phyloP scores from a whole-genome alignment of 2,329 filamentous ascomycete species.

The Aureobasidium sp. region DNA sequence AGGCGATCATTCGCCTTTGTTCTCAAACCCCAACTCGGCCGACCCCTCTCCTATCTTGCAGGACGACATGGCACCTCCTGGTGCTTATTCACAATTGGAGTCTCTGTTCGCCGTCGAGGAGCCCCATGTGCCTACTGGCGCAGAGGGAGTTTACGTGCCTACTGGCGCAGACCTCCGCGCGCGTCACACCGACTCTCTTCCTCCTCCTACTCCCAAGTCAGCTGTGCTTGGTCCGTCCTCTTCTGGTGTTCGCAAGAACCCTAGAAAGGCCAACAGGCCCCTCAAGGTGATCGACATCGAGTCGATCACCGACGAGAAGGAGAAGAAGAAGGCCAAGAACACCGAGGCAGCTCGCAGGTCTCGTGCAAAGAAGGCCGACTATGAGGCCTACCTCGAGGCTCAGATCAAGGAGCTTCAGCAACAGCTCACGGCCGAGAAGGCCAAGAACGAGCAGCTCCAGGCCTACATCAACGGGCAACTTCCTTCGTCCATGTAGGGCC shows the following conservation, averaged over 20 bases:
- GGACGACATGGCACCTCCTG: background rate
- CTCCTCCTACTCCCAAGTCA: background rate
- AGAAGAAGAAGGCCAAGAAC: conserved; percentile 89
- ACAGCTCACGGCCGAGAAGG: conserved; percentile 25
- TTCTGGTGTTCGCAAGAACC: conserved; percentile 52
- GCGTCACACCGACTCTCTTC: background rate
- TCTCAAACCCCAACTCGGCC: background rate
- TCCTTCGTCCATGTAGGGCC: background rate
- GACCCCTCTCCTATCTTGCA: background rate
- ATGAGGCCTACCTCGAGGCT: conserved; percentile 66
- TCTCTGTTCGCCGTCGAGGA: background rate
- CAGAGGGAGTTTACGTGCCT: background rate
- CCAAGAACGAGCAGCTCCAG: background rate
- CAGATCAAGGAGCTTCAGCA: conserved; percentile 51
- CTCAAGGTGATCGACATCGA: conserved; percentile 74
- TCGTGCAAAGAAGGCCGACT: conserved; percentile 73
- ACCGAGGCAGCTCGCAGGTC: conserved; percentile 91
- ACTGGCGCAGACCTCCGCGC: background rate
- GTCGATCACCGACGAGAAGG: conserved; percentile 58
- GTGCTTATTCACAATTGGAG: too few relatives aligned
- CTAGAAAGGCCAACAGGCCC: conserved; percentile 59
- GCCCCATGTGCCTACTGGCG: background rate
- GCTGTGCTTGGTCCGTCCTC: background rate
- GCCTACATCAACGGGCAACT: background rate
- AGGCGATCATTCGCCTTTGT: conserved; percentile 51